A percentile compares a stretch with the other conserved stretches of the same genome.
These are phyloP conservation scores for Puccinia horiana DNA, from an alignment of 1,284 basidiomycete species.

Conservation along the genomic window DNA sequence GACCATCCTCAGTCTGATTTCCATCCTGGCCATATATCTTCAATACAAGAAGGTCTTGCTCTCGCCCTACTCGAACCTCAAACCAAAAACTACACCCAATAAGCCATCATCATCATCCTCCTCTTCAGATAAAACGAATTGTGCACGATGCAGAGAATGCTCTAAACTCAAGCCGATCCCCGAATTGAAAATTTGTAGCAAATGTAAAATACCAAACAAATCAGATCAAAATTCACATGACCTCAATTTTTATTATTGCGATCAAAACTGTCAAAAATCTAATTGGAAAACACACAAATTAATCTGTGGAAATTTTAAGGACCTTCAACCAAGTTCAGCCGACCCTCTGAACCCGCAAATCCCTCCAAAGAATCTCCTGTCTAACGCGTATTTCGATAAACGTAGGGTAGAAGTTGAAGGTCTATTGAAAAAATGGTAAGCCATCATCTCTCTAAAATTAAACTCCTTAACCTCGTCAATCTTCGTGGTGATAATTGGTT, in stretches of 20 bases:
- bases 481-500: neutral
- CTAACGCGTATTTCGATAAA: constrained; percentile 6
- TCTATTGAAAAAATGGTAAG: constrained; percentile 24
- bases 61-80: constrained; percentile 18
- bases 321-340: neutral
- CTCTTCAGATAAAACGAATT: neutral
- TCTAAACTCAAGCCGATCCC: constrained; percentile 6
- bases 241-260: constrained; percentile 32
- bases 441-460: neutral
- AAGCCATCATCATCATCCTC: neutral
- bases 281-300: constrained; percentile 45
- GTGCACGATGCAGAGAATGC: constrained; percentile 21
- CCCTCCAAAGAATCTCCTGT: neutral
- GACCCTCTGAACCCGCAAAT: neutral
- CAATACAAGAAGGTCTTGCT: constrained; percentile 19
- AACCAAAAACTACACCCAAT: neutral
- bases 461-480: neutral
- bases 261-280: constrained; percentile 29
- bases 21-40: constrained; percentile 16
- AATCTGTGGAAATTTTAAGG: constrained; percentile 40
- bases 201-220: constrained; percentile 2
- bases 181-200: constrained; percentile 34
- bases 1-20: constrained; percentile 20
- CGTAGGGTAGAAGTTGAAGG: constrained; percentile 34
- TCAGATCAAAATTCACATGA: neutral